Evolutionary conservation across 768 basidiomycete genomes (phyloP).

Genomic region (Lactarius akahatsu): DNA sequence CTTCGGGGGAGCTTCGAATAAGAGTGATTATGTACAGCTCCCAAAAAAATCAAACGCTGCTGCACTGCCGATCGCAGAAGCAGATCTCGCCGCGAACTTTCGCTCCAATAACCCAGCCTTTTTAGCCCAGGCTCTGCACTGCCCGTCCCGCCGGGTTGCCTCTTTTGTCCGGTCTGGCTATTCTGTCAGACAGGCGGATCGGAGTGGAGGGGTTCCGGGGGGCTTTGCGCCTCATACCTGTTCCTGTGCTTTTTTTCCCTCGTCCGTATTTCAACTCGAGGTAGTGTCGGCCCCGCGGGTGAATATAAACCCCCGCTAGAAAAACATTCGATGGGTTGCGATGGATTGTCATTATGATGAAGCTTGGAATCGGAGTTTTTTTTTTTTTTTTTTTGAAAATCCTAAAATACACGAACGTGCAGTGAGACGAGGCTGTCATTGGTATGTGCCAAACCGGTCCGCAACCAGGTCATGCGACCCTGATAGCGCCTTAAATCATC

Average conservation of each 20-base stretch:
- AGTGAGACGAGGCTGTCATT: background rate
- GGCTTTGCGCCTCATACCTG: background rate
- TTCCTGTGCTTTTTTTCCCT: too few relatives aligned
- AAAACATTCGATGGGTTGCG: background rate
- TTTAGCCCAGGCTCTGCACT: too few relatives aligned
- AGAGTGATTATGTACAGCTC: too few relatives aligned
- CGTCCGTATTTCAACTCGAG: background rate
- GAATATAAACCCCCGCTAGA: background rate
- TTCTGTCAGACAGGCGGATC: background rate
- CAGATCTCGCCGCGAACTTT: too few relatives aligned
- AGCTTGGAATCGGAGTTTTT: background rate
- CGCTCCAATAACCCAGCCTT: too few relatives aligned
- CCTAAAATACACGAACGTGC: too few relatives aligned
- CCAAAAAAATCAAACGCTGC: too few relatives aligned
- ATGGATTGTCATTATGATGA: background rate
- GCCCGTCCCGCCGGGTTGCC: constrained; percentile 1
- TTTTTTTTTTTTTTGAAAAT: too few relatives aligned
- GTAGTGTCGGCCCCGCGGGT: background rate
- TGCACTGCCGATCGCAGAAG: too few relatives aligned
- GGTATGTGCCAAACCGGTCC: background rate
- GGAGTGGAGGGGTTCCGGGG: background rate
- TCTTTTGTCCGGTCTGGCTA: background rate
- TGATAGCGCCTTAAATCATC: background rate
- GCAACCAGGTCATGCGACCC: too few relatives aligned
- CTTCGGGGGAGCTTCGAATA: too few relatives aligned